Base-by-base conservation (phyloP, 352 stramenopile genomes). In the Pythium phragmiticola region DNA sequence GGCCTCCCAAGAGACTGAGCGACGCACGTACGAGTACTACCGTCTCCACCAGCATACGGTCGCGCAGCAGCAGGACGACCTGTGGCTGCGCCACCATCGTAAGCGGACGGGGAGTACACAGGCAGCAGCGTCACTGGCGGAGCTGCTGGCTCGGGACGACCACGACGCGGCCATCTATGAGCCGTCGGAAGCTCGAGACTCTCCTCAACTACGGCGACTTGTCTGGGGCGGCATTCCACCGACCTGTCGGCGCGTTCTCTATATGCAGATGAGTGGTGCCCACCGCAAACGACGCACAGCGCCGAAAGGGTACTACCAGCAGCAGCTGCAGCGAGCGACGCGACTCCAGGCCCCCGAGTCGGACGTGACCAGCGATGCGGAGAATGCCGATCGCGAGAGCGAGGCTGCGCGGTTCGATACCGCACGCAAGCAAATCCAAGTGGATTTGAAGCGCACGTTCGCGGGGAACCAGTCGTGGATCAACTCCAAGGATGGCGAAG, bases 391-490 rank as follows among this genome's bases (percentile, higher is more conserved):
- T 17, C 13, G 23, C 2, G 19, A 28, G 4, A 45, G 17, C 14
- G 36, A 54, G 14, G 9, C 26, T 12, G 41, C 23, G 0, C 39
- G 48, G 3, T 89, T 89, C 41, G 50, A 78, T 2, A 57, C 65
- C 13, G 69, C 76, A 3, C 66, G 78, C 16, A 78, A 70, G 45
- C 79, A 90, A 51, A 85, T 90, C 30, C 69, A 80, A 37, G 77
- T 84, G 33, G 82, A 91, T 65, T 62, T 91, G 19, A 76, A 87
- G 60, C 80, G 82, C 17, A 91, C 82, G 2, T 91, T 91, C 65
- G 80, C 78, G 11, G 78, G 75, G 2, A 79, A 89, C 47, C 60
- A 80, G n/a, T 86, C 78, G 39, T 91, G 77, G 77, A 80, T 89
- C 48, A 85, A 84, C 43, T 76, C 73, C 6, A 13, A 34, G 0